Evolutionary conservation across 129 eudicot species (phyloP), one percentile per base, ranked within the genome.

Genomic region (Flaveria bidentis): DNA sequence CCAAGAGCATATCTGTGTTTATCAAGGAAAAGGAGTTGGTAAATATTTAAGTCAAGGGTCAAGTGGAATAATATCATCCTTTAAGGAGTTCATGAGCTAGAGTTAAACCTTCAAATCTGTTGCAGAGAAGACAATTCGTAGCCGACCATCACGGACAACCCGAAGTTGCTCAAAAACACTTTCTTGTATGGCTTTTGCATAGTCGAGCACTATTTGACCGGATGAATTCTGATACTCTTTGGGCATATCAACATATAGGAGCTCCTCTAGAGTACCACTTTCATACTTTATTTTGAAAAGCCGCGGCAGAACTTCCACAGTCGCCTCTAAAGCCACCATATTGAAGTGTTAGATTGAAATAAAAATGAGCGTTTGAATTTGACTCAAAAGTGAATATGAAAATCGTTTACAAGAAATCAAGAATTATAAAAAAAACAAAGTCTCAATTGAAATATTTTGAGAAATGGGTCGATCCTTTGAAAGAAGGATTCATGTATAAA

Each of bases 91-190:
- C 50, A 17, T 36, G 28, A 30, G 30, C 46, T 63, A 17, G 46
- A 6, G 53, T 42, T 45, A 16, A 65, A 95, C 99, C 99, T 95
- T 95, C 16, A 95, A 82, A 81, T 95, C 99, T 71, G 69, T 36
- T 28, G 93, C 85, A 17, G 99, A 95, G 72, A 95, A 95, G 33
- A 95, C 96, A 30, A 95, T 84, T 14, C 99, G 88, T 33, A 95
- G 87, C 74, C 87, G 99, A 75, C 99, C 99, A 81, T 95, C 97
- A 65, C 97, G 99, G 17, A 95, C 99, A 69, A 95, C 99, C 52
- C 99, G 97, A 33, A 95, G 91, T 82, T 91, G 96, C 89, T 95
- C 99, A 87, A 95, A 95, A 16, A 95, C 96, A 30, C 99, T 95
- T 82, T 95, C 97, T 85, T 95, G 99, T 30, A 91, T 95, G 70